These are phyloP conservation scores for Exutisphaerella laricina DNA, from an alignment of 2,329 filamentous ascomycete genomes.

Conservation along the genomic window DNA sequence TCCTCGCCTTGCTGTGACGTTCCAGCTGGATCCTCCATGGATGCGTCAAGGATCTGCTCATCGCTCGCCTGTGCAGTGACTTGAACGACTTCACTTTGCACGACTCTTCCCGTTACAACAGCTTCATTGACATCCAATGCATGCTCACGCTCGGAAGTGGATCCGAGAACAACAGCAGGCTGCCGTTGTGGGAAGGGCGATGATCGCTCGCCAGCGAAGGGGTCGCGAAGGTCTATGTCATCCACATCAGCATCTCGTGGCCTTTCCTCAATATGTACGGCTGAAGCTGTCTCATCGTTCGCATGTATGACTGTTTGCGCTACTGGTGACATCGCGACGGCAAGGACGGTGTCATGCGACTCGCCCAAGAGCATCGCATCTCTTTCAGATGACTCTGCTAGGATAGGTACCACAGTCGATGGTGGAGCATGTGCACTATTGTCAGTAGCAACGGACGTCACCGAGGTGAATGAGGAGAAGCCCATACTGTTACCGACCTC, in stretches of 20 bases:
- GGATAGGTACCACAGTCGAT: background rate
- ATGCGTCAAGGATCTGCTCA: too few species aligned
- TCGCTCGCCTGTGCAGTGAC: too few species aligned
- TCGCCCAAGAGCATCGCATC: background rate
- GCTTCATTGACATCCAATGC: background rate
- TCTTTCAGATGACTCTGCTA: background rate
- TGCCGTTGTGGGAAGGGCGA: conserved; percentile 1
- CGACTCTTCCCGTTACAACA: background rate
- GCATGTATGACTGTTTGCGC: background rate
- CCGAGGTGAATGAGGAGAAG: conserved; percentile 16
- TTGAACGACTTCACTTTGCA: background rate
- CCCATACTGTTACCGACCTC: conserved; percentile 10
- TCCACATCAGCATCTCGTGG: background rate
- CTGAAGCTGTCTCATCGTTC: background rate
- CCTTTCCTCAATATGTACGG: background rate
- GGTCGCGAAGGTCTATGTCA: background rate
- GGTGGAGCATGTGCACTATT: background rate
- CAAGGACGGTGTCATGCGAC: background rate
- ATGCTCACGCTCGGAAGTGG: background rate
- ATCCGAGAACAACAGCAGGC: background rate
- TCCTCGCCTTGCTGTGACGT: background rate
- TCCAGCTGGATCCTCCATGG: background rate
- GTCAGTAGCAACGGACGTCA: conserved; percentile 8
- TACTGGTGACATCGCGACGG: background rate
- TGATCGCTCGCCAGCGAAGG: background rate